These are phyloP conservation scores for Tuber borchii DNA, from an alignment of 495 filamentous ascomycete genomes.

Conservation along the genomic window DNA sequence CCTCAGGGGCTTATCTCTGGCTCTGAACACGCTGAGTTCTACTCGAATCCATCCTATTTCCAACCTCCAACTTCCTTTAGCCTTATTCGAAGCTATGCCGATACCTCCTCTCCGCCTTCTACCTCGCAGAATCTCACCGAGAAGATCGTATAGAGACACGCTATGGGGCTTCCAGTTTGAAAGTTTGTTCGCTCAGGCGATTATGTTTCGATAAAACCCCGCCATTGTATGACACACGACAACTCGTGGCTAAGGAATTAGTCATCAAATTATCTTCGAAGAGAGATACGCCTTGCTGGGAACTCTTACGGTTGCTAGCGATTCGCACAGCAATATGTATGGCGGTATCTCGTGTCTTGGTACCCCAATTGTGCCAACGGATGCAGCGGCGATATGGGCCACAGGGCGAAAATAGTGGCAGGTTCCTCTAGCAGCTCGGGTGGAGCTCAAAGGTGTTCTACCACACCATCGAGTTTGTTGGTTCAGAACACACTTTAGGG, in stretches of 20 bases:
- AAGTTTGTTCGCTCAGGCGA: slow-evolving; percentile 71
- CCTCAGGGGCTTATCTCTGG: slow-evolving; percentile 14
- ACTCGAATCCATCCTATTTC: slow-evolving; percentile 37
- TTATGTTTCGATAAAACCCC: slow-evolving; percentile 71
- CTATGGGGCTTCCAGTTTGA: slow-evolving; percentile 61
- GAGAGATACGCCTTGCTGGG: slow-evolving; percentile 72
- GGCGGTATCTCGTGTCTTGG: slow-evolving; percentile 74
- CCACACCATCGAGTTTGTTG: slow-evolving; percentile 88
- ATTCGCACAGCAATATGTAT: slow-evolving; percentile 84
- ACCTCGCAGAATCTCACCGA: slow-evolving; percentile 77
- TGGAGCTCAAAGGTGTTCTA: slow-evolving; percentile 68
- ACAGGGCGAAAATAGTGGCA: slow-evolving; percentile 84
- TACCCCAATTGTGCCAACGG: slow-evolving; percentile 78
- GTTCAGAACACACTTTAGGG: slow-evolving; percentile 66
- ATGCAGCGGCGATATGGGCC: slow-evolving; percentile 81
- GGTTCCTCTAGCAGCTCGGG: slow-evolving; percentile 74
- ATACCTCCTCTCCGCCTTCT: slow-evolving; percentile 35
- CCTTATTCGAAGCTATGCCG: slow-evolving; percentile 38
- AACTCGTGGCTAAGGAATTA: slow-evolving; percentile 86
- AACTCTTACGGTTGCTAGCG: slow-evolving; percentile 72
- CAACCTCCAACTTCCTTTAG: slow-evolving; percentile 44
- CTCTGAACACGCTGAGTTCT: slow-evolving; percentile 19
- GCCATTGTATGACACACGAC: slow-evolving; percentile 85
- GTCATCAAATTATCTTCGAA: slow-evolving; percentile 86
- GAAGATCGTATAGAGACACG: slow-evolving; percentile 80